Conservation (phyloP, 768 basidiomycete species). For the Lepiota venenata region DNA sequence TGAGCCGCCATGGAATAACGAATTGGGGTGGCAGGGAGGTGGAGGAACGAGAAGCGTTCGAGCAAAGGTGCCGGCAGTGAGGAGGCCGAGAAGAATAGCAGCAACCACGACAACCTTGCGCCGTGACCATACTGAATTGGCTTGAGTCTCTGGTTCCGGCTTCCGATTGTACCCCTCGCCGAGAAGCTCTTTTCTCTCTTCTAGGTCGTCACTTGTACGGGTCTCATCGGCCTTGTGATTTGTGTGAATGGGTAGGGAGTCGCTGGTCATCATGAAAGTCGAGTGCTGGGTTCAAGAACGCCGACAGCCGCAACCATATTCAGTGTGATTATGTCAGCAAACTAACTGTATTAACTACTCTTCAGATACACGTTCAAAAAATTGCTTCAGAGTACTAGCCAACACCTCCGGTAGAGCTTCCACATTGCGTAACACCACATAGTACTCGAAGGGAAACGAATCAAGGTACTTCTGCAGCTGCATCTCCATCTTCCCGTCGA, state of each 20-base stretch:
- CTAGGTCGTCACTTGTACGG: constrained; percentile 5
- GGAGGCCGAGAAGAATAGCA: constrained; percentile 34
- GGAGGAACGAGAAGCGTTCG: constrained; percentile 26
- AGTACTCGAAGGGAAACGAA: constrained; percentile 97
- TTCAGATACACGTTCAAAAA: constrained; percentile 82
- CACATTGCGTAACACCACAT: constrained; percentile 87
- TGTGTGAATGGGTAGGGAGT: background rate
- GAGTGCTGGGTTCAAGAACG: background rate
- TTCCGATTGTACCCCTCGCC: constrained; percentile 25
- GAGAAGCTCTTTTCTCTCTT: constrained; percentile 40
- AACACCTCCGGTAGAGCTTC: constrained; percentile 91
- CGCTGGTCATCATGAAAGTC: background rate
- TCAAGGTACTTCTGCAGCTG: constrained; percentile 89
- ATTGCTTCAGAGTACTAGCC: constrained; percentile 86
- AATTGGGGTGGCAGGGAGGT: background rate
- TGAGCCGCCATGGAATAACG: constrained; percentile 34
- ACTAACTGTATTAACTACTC: constrained; percentile 34
- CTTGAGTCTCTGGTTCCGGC: constrained; percentile 17
- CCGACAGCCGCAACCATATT: too few species aligned
- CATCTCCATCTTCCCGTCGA: constrained; percentile 81
- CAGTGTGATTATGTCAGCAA: background rate
- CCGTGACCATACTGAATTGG: constrained; percentile 29
- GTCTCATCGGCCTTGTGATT: background rate
- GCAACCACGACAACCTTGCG: constrained; percentile 37
- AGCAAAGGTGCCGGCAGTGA: constrained; percentile 40